Evolutionary conservation across 306 rosid species (phyloP), one percentile per base, ranked within the genome.

Genomic region (Fragaria nilgerrensis): DNA sequence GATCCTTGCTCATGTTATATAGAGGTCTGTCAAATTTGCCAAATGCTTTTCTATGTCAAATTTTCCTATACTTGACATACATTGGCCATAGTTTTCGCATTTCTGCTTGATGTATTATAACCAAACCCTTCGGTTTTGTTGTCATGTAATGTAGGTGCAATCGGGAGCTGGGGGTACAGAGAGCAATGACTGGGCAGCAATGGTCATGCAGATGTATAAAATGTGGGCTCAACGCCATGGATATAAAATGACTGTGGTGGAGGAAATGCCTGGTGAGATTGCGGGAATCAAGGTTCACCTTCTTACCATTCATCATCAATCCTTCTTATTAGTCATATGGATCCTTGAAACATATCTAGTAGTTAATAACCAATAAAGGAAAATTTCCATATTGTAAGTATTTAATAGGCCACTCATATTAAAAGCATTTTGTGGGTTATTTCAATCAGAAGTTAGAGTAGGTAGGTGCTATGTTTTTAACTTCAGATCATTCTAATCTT

Each of bases 161-260:
- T 90, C 97, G 77, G 99, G 99, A 71, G 99, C 97, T 72, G 99
- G 99, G 72, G 99, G 99, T 65, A 95, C 97, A 44, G 99, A 92
- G 88, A 92, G 97, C 84, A 92, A 90, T 93, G 99, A 95, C 84
- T 95, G 99, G 99, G 97, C 97, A 73, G 83, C 97, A 39, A 95
- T 92, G 97, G 85, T 95, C 75, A 90, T 95, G 96, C 94, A 89
- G 89, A 95, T 95, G 97, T 95, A 95, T 71, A 90, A 89, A 80
- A 56, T 84, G 81, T 95, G 97, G 99, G 96, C 96, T 50, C 92
- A 88, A 73, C 82, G 72, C 19, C 89, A 55, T 59, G 88, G 91
- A 81, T 95, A 90, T 86, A 87, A 83, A 85, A 88, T 95, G 72
- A 83, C 87, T 56, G 84, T 91, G 65, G 84, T 95, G 86, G 97